A percentile compares a stretch with the other conserved stretches of the same genome.
Evolutionary conservation across 2,329 filamentous ascomycete genomes (phyloP).

Genomic region (Claviceps paspali): DNA sequence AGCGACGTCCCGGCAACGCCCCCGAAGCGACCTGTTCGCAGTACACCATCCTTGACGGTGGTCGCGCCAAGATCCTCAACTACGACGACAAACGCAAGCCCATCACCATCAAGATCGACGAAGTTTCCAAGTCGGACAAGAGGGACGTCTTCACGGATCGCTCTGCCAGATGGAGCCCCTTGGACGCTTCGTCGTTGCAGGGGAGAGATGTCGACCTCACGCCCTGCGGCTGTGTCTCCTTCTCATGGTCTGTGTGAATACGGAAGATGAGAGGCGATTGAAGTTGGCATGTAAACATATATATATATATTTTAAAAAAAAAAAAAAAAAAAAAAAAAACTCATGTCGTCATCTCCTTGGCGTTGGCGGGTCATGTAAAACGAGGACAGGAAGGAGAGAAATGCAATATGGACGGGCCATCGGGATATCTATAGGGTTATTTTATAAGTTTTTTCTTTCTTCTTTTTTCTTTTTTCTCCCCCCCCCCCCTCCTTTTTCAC

Average conservation of each 20-base stretch:
- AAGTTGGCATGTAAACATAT: no score
- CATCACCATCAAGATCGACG: constrained; percentile 28
- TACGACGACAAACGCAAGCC: constrained; percentile 19
- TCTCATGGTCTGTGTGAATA: constrained; percentile 4
- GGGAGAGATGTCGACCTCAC: constrained; percentile 4
- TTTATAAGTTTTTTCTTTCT: neutral
- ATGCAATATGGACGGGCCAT: no score
- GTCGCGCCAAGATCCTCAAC: constrained; percentile 20
- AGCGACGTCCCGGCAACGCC: constrained; percentile 28
- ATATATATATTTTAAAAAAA: no score
- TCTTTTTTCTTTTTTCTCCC: neutral
- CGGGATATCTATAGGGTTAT: no score
- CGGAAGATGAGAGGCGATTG: no score
- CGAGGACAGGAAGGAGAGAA: no score
- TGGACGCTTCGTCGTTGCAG: constrained; percentile 1
- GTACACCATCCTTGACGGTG: constrained; percentile 26
- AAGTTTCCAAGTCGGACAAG: constrained; percentile 12
- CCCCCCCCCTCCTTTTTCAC: no score
- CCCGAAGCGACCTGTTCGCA: constrained; percentile 30
- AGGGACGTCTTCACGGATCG: neutral
- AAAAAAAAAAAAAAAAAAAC: no score
- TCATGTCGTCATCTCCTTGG: no score
- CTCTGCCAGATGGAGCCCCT: constrained; percentile 3
- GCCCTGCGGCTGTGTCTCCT: constrained; percentile 4
- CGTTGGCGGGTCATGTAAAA: no score